Base-by-base conservation (phyloP, 805 yeast species). In the Hemisphaericaspora nanyangensis region DNA sequence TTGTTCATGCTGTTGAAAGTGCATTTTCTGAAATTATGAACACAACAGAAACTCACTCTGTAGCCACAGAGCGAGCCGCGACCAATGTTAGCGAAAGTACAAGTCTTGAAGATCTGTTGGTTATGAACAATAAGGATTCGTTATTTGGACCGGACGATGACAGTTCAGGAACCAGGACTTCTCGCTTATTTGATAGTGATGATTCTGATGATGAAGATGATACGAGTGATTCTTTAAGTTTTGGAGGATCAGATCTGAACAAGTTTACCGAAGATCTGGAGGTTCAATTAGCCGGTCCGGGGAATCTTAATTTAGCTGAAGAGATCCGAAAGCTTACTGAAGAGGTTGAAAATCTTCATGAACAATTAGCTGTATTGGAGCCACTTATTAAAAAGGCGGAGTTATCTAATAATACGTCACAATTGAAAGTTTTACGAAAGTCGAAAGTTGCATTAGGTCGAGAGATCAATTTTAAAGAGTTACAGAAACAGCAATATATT, bases 341-440 rank as follows among this genome's bases (percentile, higher is more conserved):
- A 2, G 85, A 81, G 11, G 77, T 87, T 6, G 77, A 71, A 18
- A 72, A 70, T 37, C 60, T 85, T 18, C 68, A 71, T 27, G 75
- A 76, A 41, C 95, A 90, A 54, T 63, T 77, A 29, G 67, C 68
- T 4, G 76, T 90, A 17, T 59, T 91, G 29, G 77, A 74, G 11
- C 82, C 91, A 5, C 65, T 91, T 33, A 58, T 87, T 29, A 67
- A 72, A 32, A 91, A 91, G 54, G 96, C 97, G 0, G 95, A 87
- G 50, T 63, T 91, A 24, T 87, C 95, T 0, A 85, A 87, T 55
- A 85, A 85, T 55, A 61, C 74, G 5, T 71, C 79, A 4, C 93
- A 89, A 52, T 62, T 85, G 35, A 74, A 80, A 40, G 72, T 89
- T 33, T 61, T 91, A 46, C 68, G 65, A 35, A 84, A 82, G 50